These are phyloP conservation scores for Salix dunnii DNA, from an alignment of 345 rosid genomes.

Conservation along the genomic window DNA sequence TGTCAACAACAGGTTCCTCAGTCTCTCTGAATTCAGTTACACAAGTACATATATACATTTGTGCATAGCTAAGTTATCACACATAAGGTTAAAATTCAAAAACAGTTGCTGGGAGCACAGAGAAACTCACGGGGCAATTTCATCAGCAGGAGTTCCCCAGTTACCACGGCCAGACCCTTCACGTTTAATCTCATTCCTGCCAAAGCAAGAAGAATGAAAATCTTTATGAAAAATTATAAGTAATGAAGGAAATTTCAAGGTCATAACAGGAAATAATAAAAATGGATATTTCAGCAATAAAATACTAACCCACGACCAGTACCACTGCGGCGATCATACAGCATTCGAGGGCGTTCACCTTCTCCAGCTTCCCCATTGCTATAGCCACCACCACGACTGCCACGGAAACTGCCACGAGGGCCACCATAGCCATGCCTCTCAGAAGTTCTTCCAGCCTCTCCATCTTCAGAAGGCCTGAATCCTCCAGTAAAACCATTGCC, in stretches of 20 bases:
- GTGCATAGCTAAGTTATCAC: not conserved
- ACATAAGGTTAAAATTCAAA: not conserved
- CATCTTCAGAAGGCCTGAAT: conserved; percentile 60
- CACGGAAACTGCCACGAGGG: conserved; percentile 67
- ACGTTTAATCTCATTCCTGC: conserved; percentile 74
- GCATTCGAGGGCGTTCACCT: conserved; percentile 68
- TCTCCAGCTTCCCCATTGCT: conserved; percentile 61
- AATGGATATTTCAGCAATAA: not conserved
- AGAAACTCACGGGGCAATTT: conserved; percentile 58
- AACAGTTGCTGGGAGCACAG: not conserved
- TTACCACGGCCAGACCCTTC: conserved; percentile 93
- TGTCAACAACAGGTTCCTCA: conserved; percentile 56
- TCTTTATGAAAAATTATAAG: not conserved
- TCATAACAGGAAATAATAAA: not conserved
- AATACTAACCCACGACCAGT: conserved; percentile 89
- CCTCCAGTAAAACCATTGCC: conserved; percentile 61
- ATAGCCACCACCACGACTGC: conserved; percentile 70
- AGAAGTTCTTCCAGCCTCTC: conserved; percentile 50
- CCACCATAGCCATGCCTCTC: conserved; percentile 56
- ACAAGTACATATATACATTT: conserved; percentile 3
- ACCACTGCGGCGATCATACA: conserved; percentile 78
- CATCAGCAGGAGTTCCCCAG: conserved; percentile 89
- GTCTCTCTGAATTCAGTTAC: conserved; percentile 46
- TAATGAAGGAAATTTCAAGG: not conserved
- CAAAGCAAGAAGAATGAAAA: conserved; percentile 6